Percentiles rank a stretch among this genome's conserved stretches.
Evolutionary conservation across 2,329 filamentous ascomycete species (phyloP).

Genomic region (Claviceps maximensis): DNA sequence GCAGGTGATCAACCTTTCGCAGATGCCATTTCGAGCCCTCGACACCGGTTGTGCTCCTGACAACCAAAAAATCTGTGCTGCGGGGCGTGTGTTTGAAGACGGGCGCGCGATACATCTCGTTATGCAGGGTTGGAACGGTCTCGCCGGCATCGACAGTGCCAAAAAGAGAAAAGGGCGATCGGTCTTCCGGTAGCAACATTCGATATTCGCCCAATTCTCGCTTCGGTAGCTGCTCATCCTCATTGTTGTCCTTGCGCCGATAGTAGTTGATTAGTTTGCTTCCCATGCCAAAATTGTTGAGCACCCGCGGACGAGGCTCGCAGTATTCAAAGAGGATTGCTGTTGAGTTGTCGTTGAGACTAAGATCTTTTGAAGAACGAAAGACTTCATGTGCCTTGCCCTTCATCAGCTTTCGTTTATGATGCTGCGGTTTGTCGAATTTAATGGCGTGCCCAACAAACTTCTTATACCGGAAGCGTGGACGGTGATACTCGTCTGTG

Average conservation of each 20-base stretch:
- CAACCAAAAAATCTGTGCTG: slow-evolving; percentile 72
- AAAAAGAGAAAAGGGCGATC: slow-evolving; percentile 91
- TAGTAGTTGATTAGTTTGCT: slow-evolving; percentile 96
- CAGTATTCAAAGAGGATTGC: slow-evolving; percentile 89
- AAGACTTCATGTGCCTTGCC: slow-evolving; percentile 71
- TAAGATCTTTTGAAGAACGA: slow-evolving; percentile 66
- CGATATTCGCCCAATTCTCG: slow-evolving; percentile 78
- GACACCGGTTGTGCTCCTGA: slow-evolving; percentile 66
- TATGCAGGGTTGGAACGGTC: slow-evolving; percentile 80
- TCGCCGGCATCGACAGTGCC: slow-evolving; percentile 86
- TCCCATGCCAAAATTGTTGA: slow-evolving; percentile 97
- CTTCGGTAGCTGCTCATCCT: slow-evolving; percentile 66
- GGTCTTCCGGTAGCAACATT: slow-evolving; percentile 81
- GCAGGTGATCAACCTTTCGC: slow-evolving; percentile 81
- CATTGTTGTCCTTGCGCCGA: slow-evolving; percentile 59
- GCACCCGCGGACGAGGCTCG: slow-evolving; percentile 78
- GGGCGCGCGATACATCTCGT: slow-evolving; percentile 88
- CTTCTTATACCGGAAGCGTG: slow-evolving; percentile 58
- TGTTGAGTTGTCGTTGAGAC: slow-evolving; percentile 76
- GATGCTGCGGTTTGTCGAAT: slow-evolving; percentile 55
- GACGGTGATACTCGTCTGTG: slow-evolving; percentile 73
- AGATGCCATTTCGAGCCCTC: slow-evolving; percentile 72
- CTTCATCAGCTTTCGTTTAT: slow-evolving; percentile 74
- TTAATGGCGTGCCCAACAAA: slow-evolving; percentile 54
- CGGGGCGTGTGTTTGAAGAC: slow-evolving; percentile 78